These are phyloP conservation scores for Eucalyptus pauciflora DNA, from an alignment of 345 rosid species.

Conservation along the genomic window DNA sequence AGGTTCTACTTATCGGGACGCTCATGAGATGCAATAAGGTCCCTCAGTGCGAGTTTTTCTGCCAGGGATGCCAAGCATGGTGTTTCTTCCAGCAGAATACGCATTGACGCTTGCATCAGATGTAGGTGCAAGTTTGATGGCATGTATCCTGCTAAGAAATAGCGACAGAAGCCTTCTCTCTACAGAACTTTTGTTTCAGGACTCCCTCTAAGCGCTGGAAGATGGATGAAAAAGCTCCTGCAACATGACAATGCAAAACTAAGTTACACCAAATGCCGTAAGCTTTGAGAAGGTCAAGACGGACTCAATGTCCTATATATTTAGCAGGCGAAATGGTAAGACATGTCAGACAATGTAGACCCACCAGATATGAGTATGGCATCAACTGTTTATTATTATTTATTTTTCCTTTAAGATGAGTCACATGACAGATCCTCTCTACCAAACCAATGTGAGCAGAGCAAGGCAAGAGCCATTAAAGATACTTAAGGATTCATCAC, in stretches of 20 bases:
- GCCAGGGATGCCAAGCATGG: neutral
- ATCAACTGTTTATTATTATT: neutral
- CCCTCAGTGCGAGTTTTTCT: neutral
- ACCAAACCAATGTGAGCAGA: neutral
- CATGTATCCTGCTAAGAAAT: neutral
- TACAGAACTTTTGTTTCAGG: conserved; percentile 39
- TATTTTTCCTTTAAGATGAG: neutral
- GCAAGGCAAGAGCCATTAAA: neutral
- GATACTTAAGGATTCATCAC: neutral
- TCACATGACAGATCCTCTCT: neutral
- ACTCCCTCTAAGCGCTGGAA: conserved; percentile 41
- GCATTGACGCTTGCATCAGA: neutral
- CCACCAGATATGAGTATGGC: neutral
- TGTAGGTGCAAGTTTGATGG: neutral
- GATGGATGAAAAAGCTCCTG: conserved; percentile 49
- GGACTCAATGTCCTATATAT: neutral
- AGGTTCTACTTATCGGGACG: neutral
- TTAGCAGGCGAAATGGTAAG: neutral
- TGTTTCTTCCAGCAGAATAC: neutral
- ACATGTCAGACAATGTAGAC: neutral
- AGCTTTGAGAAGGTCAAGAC: neutral
- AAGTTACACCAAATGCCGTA: neutral
- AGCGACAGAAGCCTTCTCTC: conserved; percentile 14
- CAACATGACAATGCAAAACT: neutral
- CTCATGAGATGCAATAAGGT: neutral